Base-by-base conservation (phyloP, 1,139 yeast species). In the Suhomyces atakaporum region DNA sequence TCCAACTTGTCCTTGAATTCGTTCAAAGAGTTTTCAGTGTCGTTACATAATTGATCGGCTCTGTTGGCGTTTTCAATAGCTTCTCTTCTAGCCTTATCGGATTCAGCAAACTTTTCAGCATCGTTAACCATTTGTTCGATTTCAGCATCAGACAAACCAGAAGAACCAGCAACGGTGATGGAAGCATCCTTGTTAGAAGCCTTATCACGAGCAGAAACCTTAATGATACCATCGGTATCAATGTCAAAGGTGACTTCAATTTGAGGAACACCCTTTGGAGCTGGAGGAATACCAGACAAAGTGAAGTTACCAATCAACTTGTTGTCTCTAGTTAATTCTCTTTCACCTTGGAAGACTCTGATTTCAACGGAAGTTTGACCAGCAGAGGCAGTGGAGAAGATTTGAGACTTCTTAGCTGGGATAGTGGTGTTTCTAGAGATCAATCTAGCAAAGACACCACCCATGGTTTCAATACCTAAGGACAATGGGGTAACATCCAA, bases 191-290 rank as follows among this genome's bases (percentile, higher is more conserved):
- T 89, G 81, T 88, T 88, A 54, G 96, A 84, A 53, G 97, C 96
- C 81, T 90, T 90, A 74, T 92, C 98, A 72, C 90, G 86, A 50
- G 97, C 98, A 66, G 95, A 85, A 52, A 92, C 98, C 78, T 92
- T 92, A 77, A 92, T 89, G 69, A 92, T 92, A 69, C 98, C 97
- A 72, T 90, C 97, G 47, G 98, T 96, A 68, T 90, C 98, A 62
- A 90, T 86, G 70, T 90, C 98, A 65, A 90, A 90, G 49, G 96
- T 81, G 60, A 90, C 98, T 76, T 92, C 97, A 58, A 90, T 92
- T 76, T 90, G 97, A 57, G 98, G 97, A 54, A 90, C 97, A 77
- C 98, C 98, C 82, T 89, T 90, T 73, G 97, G 96, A 58, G 97
- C 97, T 56, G 97, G 96, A 72, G 97, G 95, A 51, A 90, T 90